Evolutionary conservation across 768 basidiomycete species (phyloP).

Genomic region (Suillus occidentalis): DNA sequence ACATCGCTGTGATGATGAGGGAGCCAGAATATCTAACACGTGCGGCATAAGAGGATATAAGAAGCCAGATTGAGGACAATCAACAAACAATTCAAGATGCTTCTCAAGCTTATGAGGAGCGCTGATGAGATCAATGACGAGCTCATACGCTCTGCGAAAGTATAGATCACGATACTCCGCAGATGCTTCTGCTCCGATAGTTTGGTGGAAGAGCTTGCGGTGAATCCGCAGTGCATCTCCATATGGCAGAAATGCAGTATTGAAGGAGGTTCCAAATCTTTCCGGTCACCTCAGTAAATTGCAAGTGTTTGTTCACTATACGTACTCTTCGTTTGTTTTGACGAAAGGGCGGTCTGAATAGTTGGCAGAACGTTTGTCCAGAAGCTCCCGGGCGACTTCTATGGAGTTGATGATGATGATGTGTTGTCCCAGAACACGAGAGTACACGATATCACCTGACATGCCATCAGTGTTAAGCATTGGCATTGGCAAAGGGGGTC

Average conservation of each 20-base stretch:
- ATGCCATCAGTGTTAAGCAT: not conserved
- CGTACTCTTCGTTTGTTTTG: conserved; percentile 14
- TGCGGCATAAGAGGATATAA: not conserved
- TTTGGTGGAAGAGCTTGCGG: conserved; percentile 21
- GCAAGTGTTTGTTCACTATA: not conserved
- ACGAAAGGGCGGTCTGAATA: conserved; percentile 16
- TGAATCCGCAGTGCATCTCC: conserved; percentile 21
- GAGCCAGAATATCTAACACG: conserved; percentile 16
- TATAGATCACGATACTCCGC: conserved; percentile 12
- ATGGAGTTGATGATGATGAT: conserved; percentile 16
- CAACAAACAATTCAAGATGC: conserved; percentile 16
- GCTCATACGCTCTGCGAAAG: conserved; percentile 10
- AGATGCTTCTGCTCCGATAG: conserved; percentile 13
- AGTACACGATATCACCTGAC: conserved; percentile 14
- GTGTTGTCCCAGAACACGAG: conserved; percentile 12
- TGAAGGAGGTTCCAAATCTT: conserved; percentile 21
- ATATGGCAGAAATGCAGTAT: conserved; percentile 19
- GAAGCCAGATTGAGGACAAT: not conserved
- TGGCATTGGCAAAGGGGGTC: not conserved
- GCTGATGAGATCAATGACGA: conserved; percentile 9
- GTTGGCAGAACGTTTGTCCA: conserved; percentile 17
- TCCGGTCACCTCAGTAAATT: not conserved
- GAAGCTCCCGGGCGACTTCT: conserved; percentile 12
- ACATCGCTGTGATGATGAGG: conserved; percentile 20
- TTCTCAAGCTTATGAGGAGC: conserved; percentile 2